Base-by-base conservation (phyloP, 441 rosid species). In the Populus hybrid region DNA sequence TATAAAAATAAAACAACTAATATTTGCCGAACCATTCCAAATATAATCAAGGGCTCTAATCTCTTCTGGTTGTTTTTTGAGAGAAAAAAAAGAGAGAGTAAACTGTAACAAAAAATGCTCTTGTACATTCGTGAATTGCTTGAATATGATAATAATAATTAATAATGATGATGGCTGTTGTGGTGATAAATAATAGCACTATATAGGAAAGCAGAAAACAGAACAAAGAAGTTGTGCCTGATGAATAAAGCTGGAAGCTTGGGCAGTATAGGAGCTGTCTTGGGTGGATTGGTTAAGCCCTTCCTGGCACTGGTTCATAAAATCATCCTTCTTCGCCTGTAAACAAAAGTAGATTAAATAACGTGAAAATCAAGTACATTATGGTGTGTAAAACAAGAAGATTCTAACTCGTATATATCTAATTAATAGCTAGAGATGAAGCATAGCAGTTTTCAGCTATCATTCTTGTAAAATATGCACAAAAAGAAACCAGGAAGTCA, bases 181-280 rank as follows among this genome's bases (percentile, higher is more conserved):
- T 38, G 42, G 42, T 9, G 42, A 38, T 38, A 38, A 38, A 7
- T 38, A 38, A 38, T 9, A 9, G 3, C 42, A 38, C 11, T 38
- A 28, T 28, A 28, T 28, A 46, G 14, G 19, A 46, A 14, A 14
- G 57, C 19, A 46, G 19, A 14, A 4, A 46, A 28, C 35, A 59
- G 9, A 19, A 50, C 46, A 6, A 14, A 3, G 18, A 65, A 59
- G 10, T 5, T 9, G 38, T 74, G 72, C 87, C 85, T 87, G 86
- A 36, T 84, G 86, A 19, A 87, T 19, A 46, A 85, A 85, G 81
- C 42, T 76, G 70, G 90, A 32, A 38, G 90, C 84, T 53, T 84
- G 85, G 38, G 82, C 9, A 40, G 80, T 32, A 21, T 50, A 32
- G 26, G 80, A 23, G 28, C 65, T 16, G 59, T 63, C 64, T 24